Conservation (phyloP, 441 rosid species). For the Corymbia calophylla region DNA sequence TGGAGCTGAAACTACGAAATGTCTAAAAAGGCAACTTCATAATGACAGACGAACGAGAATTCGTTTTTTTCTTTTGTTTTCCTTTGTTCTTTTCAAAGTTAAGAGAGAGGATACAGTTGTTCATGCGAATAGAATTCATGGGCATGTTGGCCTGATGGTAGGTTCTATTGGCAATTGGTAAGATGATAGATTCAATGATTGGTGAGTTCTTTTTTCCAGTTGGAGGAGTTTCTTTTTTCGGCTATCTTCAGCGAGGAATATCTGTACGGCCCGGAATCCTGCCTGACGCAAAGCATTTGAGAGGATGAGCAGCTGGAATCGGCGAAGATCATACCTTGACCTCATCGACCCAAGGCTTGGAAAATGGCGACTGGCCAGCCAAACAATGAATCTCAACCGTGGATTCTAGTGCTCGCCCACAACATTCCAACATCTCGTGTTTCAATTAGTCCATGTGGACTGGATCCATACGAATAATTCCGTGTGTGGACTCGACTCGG, state of each 20-base stretch:
- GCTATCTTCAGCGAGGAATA: background rate
- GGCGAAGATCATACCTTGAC: background rate
- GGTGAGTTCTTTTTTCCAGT: background rate
- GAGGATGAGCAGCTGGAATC: background rate
- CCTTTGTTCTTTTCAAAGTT: background rate
- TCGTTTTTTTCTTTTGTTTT: background rate
- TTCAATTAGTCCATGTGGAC: background rate
- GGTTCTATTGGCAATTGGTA: background rate
- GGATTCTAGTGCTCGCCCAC: background rate
- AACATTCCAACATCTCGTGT: background rate
- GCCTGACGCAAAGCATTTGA: background rate
- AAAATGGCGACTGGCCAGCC: background rate
- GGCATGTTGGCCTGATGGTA: background rate
- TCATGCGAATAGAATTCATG: background rate
- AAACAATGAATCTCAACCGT: background rate
- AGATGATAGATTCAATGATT: background rate
- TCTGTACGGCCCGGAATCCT: background rate
- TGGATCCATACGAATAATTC: background rate
- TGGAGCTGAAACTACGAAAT: background rate
- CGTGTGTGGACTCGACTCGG: background rate
- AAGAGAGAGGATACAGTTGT: background rate
- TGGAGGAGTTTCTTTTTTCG: background rate
- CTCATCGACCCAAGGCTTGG: background rate
- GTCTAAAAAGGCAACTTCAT: background rate
- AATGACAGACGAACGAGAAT: background rate